Conservation (phyloP, 2,329 filamentous ascomycete genomes). For the Fonsecaea pugnacius region DNA sequence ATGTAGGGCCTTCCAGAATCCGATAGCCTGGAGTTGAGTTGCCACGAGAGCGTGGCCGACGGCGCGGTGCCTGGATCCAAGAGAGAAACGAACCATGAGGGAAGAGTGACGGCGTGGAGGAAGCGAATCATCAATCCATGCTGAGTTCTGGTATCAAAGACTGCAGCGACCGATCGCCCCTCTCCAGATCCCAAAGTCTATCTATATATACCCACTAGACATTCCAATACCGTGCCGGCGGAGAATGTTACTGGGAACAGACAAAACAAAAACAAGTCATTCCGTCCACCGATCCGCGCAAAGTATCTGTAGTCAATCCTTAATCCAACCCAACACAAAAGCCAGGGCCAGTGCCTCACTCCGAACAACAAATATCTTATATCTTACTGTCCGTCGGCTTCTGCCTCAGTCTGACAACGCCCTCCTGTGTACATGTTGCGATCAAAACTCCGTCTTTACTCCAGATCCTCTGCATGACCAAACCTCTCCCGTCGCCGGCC, state of each 20-base stretch:
- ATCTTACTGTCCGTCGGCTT: conserved; percentile 39
- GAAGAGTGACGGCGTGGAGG: background rate
- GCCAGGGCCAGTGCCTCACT: background rate
- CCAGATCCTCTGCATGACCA: conserved; percentile 57
- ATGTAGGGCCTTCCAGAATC: background rate
- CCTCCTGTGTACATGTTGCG: conserved; percentile 58
- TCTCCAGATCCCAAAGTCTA: background rate
- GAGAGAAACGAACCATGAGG: background rate
- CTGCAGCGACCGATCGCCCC: background rate
- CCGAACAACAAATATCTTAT: conserved; percentile 16
- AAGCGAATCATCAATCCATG: background rate
- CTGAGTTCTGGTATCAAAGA: background rate
- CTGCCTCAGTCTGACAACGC: conserved; percentile 53
- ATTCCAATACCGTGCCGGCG: background rate
- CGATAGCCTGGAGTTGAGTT: background rate
- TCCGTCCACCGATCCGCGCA: background rate
- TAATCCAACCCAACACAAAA: background rate
- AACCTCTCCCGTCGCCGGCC: conserved; percentile 55
- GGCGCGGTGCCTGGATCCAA: background rate
- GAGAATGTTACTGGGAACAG: background rate
- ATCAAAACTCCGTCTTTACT: conserved; percentile 53
- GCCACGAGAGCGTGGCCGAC: background rate
- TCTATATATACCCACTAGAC: background rate
- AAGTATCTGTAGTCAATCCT: background rate
- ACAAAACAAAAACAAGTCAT: background rate